A percentile compares a stretch with the other conserved stretches of the same genome.
Evolutionary conservation across 768 basidiomycete genomes (phyloP).

Genomic region (Rhodosporidiobolus sp.): DNA sequence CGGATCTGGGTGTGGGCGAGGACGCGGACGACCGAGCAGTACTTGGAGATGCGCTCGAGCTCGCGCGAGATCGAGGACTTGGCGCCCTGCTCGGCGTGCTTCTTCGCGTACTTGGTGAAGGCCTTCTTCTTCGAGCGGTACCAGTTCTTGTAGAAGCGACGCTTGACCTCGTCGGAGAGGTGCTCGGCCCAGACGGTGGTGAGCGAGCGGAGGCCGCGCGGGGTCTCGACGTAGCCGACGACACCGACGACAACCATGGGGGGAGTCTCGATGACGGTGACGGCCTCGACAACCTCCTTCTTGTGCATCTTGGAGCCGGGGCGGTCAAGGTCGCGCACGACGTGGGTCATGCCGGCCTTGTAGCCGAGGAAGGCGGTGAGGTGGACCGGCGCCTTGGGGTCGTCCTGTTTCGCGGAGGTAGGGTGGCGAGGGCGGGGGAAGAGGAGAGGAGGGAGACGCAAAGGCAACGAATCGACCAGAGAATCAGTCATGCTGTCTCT

Average conservation of each 20-base stretch:
- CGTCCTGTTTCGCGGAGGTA: conserved; percentile 69
- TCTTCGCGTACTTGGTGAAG: conserved; percentile 99
- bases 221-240: conserved; percentile 99
- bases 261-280: conserved; percentile 91
- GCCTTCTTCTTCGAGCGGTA: conserved; percentile 99
- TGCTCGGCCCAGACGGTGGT: conserved; percentile 97
- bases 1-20: conserved; percentile 96
- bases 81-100: conserved; percentile 82
- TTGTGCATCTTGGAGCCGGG: conserved; percentile 99
- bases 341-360: conserved; percentile 99
- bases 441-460: conserved; percentile 36
- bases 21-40: conserved; percentile 99
- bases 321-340: conserved; percentile 98
- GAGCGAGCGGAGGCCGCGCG: conserved; percentile 95
- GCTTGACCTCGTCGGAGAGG: conserved; percentile 94
- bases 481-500: background rate
- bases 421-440: background rate
- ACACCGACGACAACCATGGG: conserved; percentile 95
- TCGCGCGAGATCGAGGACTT: conserved; percentile 90
- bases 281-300: conserved; percentile 97
- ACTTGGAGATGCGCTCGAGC: conserved; percentile 98
- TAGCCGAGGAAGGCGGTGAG: conserved; percentile 97
- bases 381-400: conserved; percentile 98
- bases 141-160: conserved; percentile 77
- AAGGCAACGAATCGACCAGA: conserved; percentile 3